Base-by-base conservation (phyloP, 345 rosid species). In the Eucalyptus polybractea region DNA sequence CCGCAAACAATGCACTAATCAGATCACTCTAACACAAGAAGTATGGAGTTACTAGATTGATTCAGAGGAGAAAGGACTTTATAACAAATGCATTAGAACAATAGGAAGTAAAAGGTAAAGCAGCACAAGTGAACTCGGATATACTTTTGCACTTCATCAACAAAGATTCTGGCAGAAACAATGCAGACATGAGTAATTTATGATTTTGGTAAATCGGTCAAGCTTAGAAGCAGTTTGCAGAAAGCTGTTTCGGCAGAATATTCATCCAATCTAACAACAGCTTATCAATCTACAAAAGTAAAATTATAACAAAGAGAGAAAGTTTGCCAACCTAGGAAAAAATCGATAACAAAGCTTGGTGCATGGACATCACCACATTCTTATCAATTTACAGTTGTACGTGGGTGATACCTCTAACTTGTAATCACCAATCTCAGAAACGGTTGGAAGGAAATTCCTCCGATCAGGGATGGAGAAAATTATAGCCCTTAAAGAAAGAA, bases 1-100 rank as follows among this genome's bases (percentile, higher is more conserved):
- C 99, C 94, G 92, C 67, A 69, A 60, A 42, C 50, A 16, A 80
- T 24, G 50, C 53, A 89, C 27, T 37, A 72, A 37, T 72, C 45
- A 72, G 81, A 72, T 72, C 44, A 72, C 81, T 72, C 31, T 62
- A 44, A 51, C 51, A 88, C 17, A 89, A 72, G 33, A 81, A 62
- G 51, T 49, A 67, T 80, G 27, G 54, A 37, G 85, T 87, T 31
- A 83, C 40, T 12, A 51, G 60, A 60, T 89, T 45, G 62, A 51
- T 11, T 24, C 16, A 1, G 51, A 22, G 19, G 44, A 86, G 62
- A 56, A 86, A 51, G 40, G 54, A 56, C 10, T 10, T 33, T 14
- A 29, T 49, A 47, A 29, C 65, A 19, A 45, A 45, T n/a, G 42
- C 21, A 27, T 62, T 37, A 13, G 24, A 69, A 33, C 25, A 17